These are phyloP conservation scores for Alternaria viburni DNA, from an alignment of 2,329 filamentous ascomycete species.

Conservation along the genomic window DNA sequence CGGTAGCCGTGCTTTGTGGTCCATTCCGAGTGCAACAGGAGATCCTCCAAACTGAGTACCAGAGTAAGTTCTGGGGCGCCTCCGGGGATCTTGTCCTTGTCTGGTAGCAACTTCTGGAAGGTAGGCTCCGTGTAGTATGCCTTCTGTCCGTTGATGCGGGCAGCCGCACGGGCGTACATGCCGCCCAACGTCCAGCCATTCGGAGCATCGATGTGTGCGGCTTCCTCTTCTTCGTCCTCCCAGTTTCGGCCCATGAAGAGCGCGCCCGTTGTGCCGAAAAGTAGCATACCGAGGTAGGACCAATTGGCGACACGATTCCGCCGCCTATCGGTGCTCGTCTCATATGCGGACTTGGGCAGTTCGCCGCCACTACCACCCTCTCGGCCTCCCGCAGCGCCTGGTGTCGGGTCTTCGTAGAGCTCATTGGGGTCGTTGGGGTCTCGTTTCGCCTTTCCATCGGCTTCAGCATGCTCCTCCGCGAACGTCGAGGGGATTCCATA, in stretches of 20 bases:
- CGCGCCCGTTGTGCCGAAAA: constrained; percentile 63
- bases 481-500: constrained; percentile 93
- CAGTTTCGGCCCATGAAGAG: constrained; percentile 87
- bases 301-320: constrained; percentile 78
- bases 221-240: constrained; percentile 75
- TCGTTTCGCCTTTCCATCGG: constrained; percentile 42
- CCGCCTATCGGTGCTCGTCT: constrained; percentile 87
- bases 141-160: constrained; percentile 75
- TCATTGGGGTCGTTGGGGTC: constrained; percentile 52
- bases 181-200: constrained; percentile 77
- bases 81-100: constrained; percentile 61
- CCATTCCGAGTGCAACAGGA: constrained; percentile 96
- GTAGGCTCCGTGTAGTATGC: constrained; percentile 96
- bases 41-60: constrained; percentile 89
- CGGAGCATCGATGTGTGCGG: constrained; percentile 71
- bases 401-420: constrained; percentile 59
- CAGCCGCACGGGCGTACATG: constrained; percentile 81
- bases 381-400: constrained; percentile 55
- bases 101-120: constrained; percentile 89
- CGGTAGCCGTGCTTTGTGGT: constrained; percentile 92
- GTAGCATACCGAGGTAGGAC: constrained; percentile 68
- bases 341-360: constrained; percentile 79
- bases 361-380: constrained; percentile 61
- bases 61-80: constrained; percentile 89
- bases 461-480: constrained; percentile 68